Evolutionary conservation across 2,329 filamentous ascomycete genomes (phyloP).

Genomic region (Aureobasidium leucospermi): DNA sequence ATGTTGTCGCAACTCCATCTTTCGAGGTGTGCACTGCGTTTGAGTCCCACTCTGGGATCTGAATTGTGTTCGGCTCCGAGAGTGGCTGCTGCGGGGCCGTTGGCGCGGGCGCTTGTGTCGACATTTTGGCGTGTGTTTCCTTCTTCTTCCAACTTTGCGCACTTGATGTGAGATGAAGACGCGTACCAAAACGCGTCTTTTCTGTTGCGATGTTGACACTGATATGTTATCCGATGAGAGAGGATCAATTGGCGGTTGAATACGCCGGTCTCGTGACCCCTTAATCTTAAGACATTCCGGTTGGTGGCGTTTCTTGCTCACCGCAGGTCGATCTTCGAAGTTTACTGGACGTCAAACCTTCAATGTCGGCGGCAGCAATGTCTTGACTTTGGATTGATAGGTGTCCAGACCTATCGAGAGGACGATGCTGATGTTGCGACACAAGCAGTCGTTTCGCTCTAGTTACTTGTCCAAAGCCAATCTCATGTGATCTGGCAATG

Average conservation of each 20-base stretch:
- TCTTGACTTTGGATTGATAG: background rate
- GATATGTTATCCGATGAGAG: background rate
- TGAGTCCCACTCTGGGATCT: slow-evolving; percentile 24
- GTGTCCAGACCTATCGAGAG: background rate
- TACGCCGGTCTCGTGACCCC: slow-evolving; percentile 1
- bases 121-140: background rate
- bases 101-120: background rate
- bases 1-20: slow-evolving; percentile 11
- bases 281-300: slow-evolving; percentile 7
- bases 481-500: too few species aligned
- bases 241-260: background rate
- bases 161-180: background rate
- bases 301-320: background rate
- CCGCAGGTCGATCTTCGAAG: background rate
- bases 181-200: background rate
- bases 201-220: background rate
- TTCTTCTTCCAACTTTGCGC: background rate
- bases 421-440: too few species aligned
- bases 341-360: background rate
- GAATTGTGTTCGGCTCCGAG: background rate
- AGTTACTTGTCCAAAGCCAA: too few species aligned
- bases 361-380: background rate
- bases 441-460: too few species aligned
- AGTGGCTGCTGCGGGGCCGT: slow-evolving; percentile 7
- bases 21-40: background rate